Evolutionary conservation across 805 yeast species (phyloP).

Genomic region (Torulaspora microellipsoides): DNA sequence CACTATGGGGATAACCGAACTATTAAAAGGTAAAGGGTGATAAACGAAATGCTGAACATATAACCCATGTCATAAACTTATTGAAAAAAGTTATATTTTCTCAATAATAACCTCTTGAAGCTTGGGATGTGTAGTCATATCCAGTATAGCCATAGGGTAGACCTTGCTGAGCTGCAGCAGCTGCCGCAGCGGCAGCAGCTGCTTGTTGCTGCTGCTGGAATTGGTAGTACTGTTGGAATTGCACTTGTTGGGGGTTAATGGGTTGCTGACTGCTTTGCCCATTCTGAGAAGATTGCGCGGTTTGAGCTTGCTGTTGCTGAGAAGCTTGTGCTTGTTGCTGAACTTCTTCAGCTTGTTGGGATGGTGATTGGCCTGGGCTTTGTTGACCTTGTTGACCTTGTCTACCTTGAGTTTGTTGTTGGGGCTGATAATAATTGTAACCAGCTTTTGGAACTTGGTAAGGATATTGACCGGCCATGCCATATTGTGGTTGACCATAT

Average conservation of each 20-base stretch:
- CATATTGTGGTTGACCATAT: conserved; percentile 36
- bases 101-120: conserved; percentile 35
- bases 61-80: conserved; percentile 4
- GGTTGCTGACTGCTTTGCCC: conserved; percentile 25
- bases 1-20: conserved; percentile 1
- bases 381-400: conserved; percentile 17
- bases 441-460: conserved; percentile 30
- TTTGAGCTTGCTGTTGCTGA: conserved; percentile 22
- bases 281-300: conserved; percentile 17
- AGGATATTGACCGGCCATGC: conserved; percentile 33
- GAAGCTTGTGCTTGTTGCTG: conserved; percentile 14
- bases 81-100: not conserved
- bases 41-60: conserved; percentile 6
- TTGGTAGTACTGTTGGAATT: conserved; percentile 35
- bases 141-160: conserved; percentile 32
- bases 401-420: conserved; percentile 22
- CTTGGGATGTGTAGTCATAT: conserved; percentile 34
- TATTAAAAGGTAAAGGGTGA: conserved; percentile 1
- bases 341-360: conserved; percentile 13
- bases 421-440: conserved; percentile 29
- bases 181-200: conserved; percentile 26
- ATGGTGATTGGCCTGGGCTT: conserved; percentile 17
- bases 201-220: conserved; percentile 26
- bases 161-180: conserved; percentile 30
- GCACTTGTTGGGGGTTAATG: conserved; percentile 30